phyloP scores from a whole-genome alignment of 495 filamentous ascomycete genomes.

The Aspergillus kassunensis region DNA sequence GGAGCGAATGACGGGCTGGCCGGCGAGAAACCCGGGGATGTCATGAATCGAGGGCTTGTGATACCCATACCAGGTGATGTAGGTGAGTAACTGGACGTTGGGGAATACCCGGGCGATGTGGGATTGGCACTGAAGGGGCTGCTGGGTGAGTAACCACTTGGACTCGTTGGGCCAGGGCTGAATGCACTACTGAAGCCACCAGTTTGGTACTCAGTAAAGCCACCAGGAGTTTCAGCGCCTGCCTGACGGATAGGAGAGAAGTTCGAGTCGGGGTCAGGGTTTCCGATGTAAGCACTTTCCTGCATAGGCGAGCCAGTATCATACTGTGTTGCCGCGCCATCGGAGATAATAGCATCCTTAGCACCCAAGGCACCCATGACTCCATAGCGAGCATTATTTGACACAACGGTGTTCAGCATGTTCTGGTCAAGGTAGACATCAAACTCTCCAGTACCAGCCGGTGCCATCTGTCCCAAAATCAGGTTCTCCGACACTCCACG shows the following conservation, averaged over 20 bases:
- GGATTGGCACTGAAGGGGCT: conserved; percentile 81
- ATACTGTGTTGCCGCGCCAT: conserved; percentile 91
- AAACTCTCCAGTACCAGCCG: conserved; percentile 92
- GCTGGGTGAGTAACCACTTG: conserved; percentile 62
- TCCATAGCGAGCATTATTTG: conserved; percentile 77
- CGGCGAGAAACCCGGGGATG: conserved; percentile 55
- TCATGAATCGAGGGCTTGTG: conserved; percentile 51
- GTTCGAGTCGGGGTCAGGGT: conserved; percentile 70
- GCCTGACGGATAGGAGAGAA: conserved; percentile 88
- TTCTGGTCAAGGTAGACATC: conserved; percentile 88
- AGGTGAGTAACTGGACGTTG: conserved; percentile 63
- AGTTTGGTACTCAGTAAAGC: conserved; percentile 62
- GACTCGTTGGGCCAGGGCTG: conserved; percentile 66
- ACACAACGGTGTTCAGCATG: conserved; percentile 92
- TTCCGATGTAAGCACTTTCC: conserved; percentile 69
- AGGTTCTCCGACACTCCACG: conserved; percentile 97
- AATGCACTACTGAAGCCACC: conserved; percentile 56
- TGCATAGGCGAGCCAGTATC: conserved; percentile 85
- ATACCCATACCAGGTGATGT: conserved; percentile 60
- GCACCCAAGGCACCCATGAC: conserved; percentile 71
- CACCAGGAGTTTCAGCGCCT: conserved; percentile 69
- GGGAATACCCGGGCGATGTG: conserved; percentile 71
- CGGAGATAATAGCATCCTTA: conserved; percentile 63
- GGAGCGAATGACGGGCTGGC: conserved; percentile 70
- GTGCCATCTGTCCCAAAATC: conserved; percentile 95